These are phyloP conservation scores for Xerocomus nothofagi DNA, from an alignment of 1,284 basidiomycete genomes.

Conservation along the genomic window DNA sequence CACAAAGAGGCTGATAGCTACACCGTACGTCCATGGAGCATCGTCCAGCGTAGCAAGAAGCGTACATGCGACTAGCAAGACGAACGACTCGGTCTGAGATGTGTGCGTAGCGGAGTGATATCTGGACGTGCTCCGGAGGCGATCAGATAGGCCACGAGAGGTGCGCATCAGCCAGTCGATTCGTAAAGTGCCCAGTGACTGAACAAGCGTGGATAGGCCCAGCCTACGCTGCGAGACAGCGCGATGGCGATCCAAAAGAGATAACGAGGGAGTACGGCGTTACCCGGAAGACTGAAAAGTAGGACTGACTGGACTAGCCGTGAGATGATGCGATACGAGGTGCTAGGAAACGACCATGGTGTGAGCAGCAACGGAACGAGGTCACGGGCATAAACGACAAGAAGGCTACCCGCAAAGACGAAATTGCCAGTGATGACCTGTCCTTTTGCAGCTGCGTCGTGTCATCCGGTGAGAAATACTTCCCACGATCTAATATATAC, in stretches of 20 bases:
- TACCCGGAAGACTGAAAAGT: conserved; percentile 18
- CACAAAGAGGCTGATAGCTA: conserved; percentile 27
- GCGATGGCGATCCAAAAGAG: conserved; percentile 35
- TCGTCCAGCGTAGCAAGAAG: conserved; percentile 33
- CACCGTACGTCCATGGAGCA: conserved; percentile 41
- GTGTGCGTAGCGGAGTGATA: not conserved
- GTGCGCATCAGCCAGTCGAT: conserved; percentile 37
- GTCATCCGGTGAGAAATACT: conserved; percentile 1
- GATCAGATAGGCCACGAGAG: conserved; percentile 31
- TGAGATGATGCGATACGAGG: conserved; percentile 11
- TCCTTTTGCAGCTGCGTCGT: too few species aligned
- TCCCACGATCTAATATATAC: too few species aligned
- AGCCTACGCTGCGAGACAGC: conserved; percentile 36
- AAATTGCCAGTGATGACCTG: too few species aligned
- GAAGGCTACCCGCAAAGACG: conserved; percentile 15
- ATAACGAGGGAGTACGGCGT: conserved; percentile 19
- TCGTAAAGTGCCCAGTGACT: conserved; percentile 44
- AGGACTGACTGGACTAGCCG: conserved; percentile 23
- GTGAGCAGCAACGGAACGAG: conserved; percentile 21
- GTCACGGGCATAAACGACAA: conserved; percentile 25
- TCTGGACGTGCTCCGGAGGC: conserved; percentile 16
- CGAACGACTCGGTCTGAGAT: conserved; percentile 16
- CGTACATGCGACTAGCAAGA: conserved; percentile 11
- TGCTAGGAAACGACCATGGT: conserved; percentile 27
- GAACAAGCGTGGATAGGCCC: conserved; percentile 41